Conservation (phyloP, 352 stramenopile genomes). For the Globisporangium splendens region DNA sequence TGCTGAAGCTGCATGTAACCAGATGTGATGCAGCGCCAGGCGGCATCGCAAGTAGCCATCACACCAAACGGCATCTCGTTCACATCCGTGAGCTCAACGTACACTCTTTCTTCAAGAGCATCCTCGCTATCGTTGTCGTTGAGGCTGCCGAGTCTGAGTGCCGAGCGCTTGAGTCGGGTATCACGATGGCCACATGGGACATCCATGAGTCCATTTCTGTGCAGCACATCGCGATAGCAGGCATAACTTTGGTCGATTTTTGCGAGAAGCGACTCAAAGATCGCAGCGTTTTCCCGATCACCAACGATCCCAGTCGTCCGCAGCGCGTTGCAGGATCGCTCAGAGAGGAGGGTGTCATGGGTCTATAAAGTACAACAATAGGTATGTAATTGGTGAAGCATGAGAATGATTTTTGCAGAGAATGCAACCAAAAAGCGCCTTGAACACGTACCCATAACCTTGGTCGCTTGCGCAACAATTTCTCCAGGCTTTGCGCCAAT, state of each 20-base stretch:
- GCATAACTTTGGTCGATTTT: conserved; percentile 8
- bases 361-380: conserved; percentile 1
- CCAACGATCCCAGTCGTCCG: background rate
- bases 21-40: conserved; percentile 26
- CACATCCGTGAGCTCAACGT: conserved; percentile 23
- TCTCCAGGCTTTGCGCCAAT: conserved; percentile 7
- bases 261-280: conserved; percentile 3
- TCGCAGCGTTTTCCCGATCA: conserved; percentile 2
- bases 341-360: conserved; percentile 1
- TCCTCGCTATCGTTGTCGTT: background rate
- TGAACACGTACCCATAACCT: conserved; percentile 10
- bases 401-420: background rate
- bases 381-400: background rate
- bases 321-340: background rate
- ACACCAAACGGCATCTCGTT: conserved; percentile 18
- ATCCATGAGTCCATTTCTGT: background rate
- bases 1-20: conserved; percentile 32
- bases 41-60: conserved; percentile 13
- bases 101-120: conserved; percentile 4
- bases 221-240: conserved; percentile 1
- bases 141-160: background rate
- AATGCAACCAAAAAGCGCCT: background rate
- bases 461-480: conserved; percentile 9
- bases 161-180: background rate
- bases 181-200: background rate